A percentile compares a stretch with the other conserved stretches of the same genome.
Conservation (phyloP, 2,329 filamentous ascomycete species). For the Lizonia empirigonia region DNA sequence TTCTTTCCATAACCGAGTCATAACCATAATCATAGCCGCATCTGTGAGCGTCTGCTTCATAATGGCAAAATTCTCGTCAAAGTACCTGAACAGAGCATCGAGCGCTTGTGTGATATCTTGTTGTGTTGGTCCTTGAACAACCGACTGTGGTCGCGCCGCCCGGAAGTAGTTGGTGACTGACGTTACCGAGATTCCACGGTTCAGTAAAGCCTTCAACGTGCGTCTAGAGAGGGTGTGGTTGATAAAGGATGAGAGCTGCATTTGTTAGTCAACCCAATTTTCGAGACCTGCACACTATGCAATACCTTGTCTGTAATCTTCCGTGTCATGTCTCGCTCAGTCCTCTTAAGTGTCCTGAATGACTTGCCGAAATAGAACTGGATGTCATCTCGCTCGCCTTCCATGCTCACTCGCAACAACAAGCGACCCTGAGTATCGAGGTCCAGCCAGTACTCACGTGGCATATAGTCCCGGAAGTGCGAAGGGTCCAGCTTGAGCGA, state of each 20-base stretch:
- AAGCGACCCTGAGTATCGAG: slow-evolving; percentile 93
- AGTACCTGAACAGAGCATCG: slow-evolving; percentile 87
- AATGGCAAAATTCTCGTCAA: slow-evolving; percentile 98
- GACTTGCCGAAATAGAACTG: slow-evolving; percentile 98
- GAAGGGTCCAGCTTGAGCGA: slow-evolving; percentile 97
- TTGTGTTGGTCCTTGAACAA: slow-evolving; percentile 65
- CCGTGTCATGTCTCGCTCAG: slow-evolving; percentile 96
- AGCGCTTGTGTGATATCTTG: slow-evolving; percentile 81
- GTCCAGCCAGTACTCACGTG: slow-evolving; percentile 96
- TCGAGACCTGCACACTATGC: slow-evolving; percentile 35
- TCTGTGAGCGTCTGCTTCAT: slow-evolving; percentile 97
- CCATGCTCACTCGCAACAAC: slow-evolving; percentile 93
- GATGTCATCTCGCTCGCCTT: slow-evolving; percentile 96
- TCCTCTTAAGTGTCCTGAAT: slow-evolving; percentile 91
- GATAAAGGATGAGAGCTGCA: slow-evolving; percentile 87
- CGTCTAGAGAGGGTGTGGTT: slow-evolving; percentile 84
- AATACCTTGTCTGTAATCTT: slow-evolving; percentile 94
- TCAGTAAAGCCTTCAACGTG: slow-evolving; percentile 75
- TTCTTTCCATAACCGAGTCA: slow-evolving; percentile 98
- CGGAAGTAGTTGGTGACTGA: slow-evolving; percentile 73
- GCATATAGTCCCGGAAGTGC: slow-evolving; percentile 94
- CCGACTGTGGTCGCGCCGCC: slow-evolving; percentile 54
- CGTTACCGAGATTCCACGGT: slow-evolving; percentile 72
- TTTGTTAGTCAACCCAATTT: slow-evolving; percentile 18
- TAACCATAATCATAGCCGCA: slow-evolving; percentile 97